Evolutionary conservation across 345 rosid species (phyloP), one percentile per base, ranked within the genome.

Genomic region (Citrus maxima): DNA sequence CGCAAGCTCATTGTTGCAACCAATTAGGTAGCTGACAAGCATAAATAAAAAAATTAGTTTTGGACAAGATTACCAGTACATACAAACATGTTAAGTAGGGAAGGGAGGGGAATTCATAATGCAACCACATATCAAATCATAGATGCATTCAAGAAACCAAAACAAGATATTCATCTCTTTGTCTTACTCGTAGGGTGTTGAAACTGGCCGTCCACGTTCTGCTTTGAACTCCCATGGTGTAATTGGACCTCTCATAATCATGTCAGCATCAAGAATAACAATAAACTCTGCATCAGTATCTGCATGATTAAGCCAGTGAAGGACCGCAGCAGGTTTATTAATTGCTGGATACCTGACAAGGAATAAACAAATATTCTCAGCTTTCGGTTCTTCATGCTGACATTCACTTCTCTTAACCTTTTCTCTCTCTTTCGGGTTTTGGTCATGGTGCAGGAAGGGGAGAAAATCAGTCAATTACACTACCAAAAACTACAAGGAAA

Each of bases 151-250:
- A 25, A 10, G 16, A 6, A 42, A 58, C 61, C 27, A n/a, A 42
- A 30, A 63, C 34, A 22, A 34, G 19, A 58, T 6, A n/a, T 68
- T 16, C 32, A 74, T 84, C 38, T 54, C 63, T 25, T 65, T 14
- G 10, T 63, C 87, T 94, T 94, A 94, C 99, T 93, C 98, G 5
- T 96, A 94, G 74, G 98, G 99, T 82, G 99, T 96, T 81, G 99
- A 96, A 82, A 94, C 99, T 58, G 99, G 99, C 32, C 85, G 93
- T 81, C 98, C 97, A 75, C 85, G 93, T 82, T 94, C 90, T 62
- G 99, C 99, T 79, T 89, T 86, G 82, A 87, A 96, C 84, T 94
- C 98, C 98, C 98, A 96, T 30, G 99, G 99, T 67, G 99, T 93
- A 76, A 96, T 94, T 84, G 98, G 98, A 75, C 94, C 98, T 84